Conservation (phyloP, 169 alveolate species). For the Plasmodium malariae region DNA sequence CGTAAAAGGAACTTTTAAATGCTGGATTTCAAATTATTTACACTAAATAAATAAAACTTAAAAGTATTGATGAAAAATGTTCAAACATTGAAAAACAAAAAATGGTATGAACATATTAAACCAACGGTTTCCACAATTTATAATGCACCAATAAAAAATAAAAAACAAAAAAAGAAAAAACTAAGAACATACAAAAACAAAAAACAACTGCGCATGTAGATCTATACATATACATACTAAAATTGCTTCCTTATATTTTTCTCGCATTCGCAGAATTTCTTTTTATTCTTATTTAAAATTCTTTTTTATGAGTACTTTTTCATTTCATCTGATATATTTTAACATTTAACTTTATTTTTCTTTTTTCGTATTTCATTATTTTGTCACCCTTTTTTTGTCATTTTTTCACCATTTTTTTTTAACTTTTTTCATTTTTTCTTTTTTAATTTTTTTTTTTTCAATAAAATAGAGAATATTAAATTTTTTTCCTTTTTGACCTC, state of each 20-base stretch:
- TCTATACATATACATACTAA: no score
- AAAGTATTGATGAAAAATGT: neutral
- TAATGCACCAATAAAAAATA: neutral
- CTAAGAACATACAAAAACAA: no score
- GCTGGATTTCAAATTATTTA: no score
- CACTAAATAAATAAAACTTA: no score
- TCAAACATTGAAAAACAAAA: neutral
- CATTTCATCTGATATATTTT: neutral
- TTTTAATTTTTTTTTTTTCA: constrained; percentile 23
- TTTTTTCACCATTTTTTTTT: constrained; percentile 20
- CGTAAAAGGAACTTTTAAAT: no score
- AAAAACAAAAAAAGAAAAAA: neutral
- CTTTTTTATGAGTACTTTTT: neutral
- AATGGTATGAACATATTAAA: neutral
- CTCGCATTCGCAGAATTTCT: no score
- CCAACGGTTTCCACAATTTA: neutral
- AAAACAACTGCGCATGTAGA: no score
- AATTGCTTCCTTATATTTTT: no score
- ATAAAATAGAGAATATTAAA: neutral
- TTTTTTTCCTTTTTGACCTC: constrained; percentile 26
- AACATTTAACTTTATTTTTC: neutral
- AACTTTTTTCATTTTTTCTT: constrained; percentile 15
- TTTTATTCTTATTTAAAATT: constrained; percentile 8
- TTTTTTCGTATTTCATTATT: neutral
- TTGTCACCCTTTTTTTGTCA: constrained; percentile 1